Conservation (phyloP, 257 asterid genomes). For the Ballota nigra region DNA sequence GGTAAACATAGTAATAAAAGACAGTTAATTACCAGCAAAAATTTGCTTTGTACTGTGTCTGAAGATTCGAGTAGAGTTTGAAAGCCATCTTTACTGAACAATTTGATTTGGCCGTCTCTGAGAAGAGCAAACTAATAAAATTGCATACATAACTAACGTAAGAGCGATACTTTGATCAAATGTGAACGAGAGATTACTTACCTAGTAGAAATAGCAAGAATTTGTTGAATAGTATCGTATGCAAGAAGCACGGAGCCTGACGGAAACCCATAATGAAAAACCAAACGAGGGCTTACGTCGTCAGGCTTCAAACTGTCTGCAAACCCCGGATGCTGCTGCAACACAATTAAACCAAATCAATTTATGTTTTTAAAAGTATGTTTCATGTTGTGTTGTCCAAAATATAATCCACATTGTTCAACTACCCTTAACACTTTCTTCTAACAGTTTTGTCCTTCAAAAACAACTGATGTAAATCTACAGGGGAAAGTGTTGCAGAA, state of each 20-base stretch:
- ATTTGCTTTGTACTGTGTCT: conserved; percentile 56
- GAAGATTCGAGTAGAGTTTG: conserved; percentile 73
- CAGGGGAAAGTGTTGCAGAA: no score
- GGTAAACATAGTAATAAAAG: neutral
- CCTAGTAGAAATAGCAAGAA: conserved; percentile 81
- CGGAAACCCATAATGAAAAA: conserved; percentile 87
- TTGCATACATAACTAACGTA: neutral
- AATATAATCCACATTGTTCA: neutral
- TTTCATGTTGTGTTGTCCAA: neutral
- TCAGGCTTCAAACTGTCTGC: conserved; percentile 65
- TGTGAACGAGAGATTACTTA: conserved; percentile 26
- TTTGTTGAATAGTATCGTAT: conserved; percentile 58
- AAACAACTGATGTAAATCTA: neutral
- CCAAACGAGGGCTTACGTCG: conserved; percentile 57
- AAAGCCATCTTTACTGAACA: conserved; percentile 73
- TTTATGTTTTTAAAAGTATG: neutral
- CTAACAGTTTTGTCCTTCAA: neutral
- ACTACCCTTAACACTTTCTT: neutral
- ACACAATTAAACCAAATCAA: neutral
- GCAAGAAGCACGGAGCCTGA: conserved; percentile 61
- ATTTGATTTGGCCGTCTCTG: conserved; percentile 88
- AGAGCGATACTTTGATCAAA: neutral
- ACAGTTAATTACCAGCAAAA: conserved; percentile 62
- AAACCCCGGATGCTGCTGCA: conserved; percentile 63
- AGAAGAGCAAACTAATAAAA: neutral